phyloP scores from a whole-genome alignment of 1,139 yeast species.

The Yamadazyma pseudoaaseri region DNA sequence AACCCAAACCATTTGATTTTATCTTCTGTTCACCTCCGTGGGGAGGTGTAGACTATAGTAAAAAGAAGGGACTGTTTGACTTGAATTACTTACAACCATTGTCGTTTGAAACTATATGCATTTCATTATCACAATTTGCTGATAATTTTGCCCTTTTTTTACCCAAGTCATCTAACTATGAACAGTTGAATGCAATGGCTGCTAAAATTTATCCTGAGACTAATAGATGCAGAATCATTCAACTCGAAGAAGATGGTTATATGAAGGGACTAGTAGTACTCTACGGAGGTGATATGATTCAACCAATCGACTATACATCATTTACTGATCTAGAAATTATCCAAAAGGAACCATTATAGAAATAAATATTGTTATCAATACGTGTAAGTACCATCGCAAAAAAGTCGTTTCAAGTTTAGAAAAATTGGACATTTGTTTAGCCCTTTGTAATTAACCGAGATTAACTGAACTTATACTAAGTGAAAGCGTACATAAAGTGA shows the following conservation, averaged over 20 bases:
- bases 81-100: slow-evolving; percentile 46
- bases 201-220: slow-evolving; percentile 42
- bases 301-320: slow-evolving; percentile 11
- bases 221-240: slow-evolving; percentile 48
- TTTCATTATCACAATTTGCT: slow-evolving; percentile 41
- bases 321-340: slow-evolving; percentile 1
- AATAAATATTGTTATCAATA: too few species aligned
- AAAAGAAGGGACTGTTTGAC: slow-evolving; percentile 44
- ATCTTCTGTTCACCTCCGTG: slow-evolving; percentile 92
- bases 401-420: slow-evolving; percentile 3
- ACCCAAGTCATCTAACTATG: slow-evolving; percentile 68
- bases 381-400: background rate
- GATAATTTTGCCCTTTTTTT: slow-evolving; percentile 65
- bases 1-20: slow-evolving; percentile 49
- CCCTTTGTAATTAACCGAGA: too few species aligned
- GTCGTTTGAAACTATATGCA: slow-evolving; percentile 43
- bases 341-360: background rate
- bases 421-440: slow-evolving; percentile 3
- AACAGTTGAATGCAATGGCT: slow-evolving; percentile 54
- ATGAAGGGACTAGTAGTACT: slow-evolving; percentile 57
- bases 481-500: too few species aligned
- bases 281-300: slow-evolving; percentile 43
- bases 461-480: too few species aligned
- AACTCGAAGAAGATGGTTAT: slow-evolving; percentile 40
- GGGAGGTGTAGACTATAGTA: slow-evolving; percentile 83